Base-by-base conservation (phyloP, 1,139 yeast genomes). In the Protomyces pachydermus region DNA sequence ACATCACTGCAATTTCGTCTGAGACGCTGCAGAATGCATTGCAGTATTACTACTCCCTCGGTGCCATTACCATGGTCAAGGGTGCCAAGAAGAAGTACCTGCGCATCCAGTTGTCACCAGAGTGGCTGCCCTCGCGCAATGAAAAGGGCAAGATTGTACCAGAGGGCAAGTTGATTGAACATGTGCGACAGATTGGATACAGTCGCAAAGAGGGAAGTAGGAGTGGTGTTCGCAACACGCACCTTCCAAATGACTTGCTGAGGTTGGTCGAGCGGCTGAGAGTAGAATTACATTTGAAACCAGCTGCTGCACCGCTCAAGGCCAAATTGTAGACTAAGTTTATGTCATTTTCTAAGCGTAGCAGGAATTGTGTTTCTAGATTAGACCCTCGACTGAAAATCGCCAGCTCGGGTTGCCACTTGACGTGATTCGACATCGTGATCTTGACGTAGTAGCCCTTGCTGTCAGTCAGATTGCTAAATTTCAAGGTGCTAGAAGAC, bases 1-100 rank as follows among this genome's bases (percentile, higher is more conserved):
- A 77, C 67, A 75, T 76, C 61, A 81, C 78, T 67, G 76, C 79
- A 2, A 75, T 78, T 61, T 78, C 77, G 69, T 75, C 74, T 70
- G 80, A 78, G 63, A 69, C 78, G 69, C 71, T 78, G 60, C 72
- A 72, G 65, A 74, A 74, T 48, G 79, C 81, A 1, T 70, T 76
- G 57, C 69, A 68, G 51, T 75, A 74, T 61, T 75, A 71, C 65
- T 75, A 70, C 45, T 67, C 71, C 3, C 74, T 73, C 63, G 78
- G 79, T n/a, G 70, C 77, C 39, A 69, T 77, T 10, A 56, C 68
- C 8, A 69, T 68, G 51, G 28, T 67, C 70, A 14, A 61, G 66
- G 61, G 67, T 65, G 42, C 66, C 65, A 46, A 62, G 68, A 32
- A 68, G 68, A 25, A 61, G 69, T 28, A 55, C 60, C 38, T 51